Conservation (phyloP, 352 stramenopile genomes). For the Pythium dissotocum region DNA sequence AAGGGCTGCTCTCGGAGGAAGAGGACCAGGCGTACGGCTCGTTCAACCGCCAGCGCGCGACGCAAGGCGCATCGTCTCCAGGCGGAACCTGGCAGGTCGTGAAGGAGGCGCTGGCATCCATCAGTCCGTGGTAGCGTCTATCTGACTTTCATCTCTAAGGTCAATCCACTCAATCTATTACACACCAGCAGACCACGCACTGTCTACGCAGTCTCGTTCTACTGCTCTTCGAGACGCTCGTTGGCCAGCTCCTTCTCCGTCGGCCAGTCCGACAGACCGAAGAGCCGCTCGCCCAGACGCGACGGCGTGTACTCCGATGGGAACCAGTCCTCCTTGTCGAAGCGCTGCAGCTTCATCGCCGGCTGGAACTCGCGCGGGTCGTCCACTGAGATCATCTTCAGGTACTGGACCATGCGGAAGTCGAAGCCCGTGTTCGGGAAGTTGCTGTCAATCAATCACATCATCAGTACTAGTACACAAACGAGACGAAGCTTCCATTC, state of each 20-base stretch:
- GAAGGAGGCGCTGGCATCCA: conserved; percentile 58
- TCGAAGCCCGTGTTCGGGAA: conserved; percentile 47
- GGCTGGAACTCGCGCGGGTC: conserved; percentile 42
- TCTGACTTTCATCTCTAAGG: not conserved
- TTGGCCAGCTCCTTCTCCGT: conserved; percentile 20
- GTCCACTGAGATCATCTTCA: conserved; percentile 51
- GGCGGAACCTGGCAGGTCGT: conserved; percentile 45
- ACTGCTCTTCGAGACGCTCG: conserved; percentile 10
- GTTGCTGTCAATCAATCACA: conserved; percentile 28
- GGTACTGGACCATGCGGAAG: conserved; percentile 56
- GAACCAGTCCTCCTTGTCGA: conserved; percentile 42
- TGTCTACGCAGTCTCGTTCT: not conserved
- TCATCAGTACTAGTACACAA: not conserved
- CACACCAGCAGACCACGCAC: not conserved
- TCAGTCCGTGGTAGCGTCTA: conserved; percentile 69
- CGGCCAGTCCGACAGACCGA: conserved; percentile 39
- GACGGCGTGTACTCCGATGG: conserved; percentile 37
- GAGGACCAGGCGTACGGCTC: conserved; percentile 73
- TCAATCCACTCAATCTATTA: conserved; percentile 8
- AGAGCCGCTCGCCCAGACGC: conserved; percentile 37
- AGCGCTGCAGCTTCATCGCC: conserved; percentile 38
- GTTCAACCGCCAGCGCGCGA: conserved; percentile 32
- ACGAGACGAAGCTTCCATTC: too few relatives aligned
- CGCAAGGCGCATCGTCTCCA: conserved; percentile 17
- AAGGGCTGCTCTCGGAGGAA: conserved; percentile 67